These are phyloP conservation scores for Zygnema cylindricum DNA, from an alignment of 139 green algal species.

Conservation along the genomic window DNA sequence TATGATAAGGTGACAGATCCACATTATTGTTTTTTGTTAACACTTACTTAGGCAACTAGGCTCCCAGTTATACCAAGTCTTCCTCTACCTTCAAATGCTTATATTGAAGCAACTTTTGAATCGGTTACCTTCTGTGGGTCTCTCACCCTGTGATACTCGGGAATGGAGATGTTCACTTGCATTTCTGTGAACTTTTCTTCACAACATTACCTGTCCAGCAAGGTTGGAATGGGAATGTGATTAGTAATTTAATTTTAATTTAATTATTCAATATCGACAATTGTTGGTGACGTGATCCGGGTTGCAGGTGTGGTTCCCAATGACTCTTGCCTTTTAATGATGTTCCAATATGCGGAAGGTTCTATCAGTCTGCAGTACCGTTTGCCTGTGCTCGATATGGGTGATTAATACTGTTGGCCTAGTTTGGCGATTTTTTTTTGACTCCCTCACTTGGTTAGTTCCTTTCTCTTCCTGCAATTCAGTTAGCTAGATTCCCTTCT, in stretches of 20 bases:
- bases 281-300: background rate
- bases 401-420: background rate
- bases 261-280: too few relatives aligned
- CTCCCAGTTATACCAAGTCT: too few relatives aligned
- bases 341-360: constrained; percentile 39
- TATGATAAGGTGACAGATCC: too few relatives aligned
- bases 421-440: background rate
- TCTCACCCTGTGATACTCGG: too few relatives aligned
- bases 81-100: too few relatives aligned
- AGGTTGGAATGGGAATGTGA: too few relatives aligned
- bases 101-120: too few relatives aligned
- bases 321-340: constrained; percentile 34
- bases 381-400: constrained; percentile 20
- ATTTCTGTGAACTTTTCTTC: background rate
- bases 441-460: background rate
- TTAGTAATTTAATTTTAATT: too few relatives aligned
- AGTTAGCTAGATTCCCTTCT: constrained; percentile 3
- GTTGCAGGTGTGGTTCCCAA: constrained; percentile 41
- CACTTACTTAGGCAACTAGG: too few relatives aligned
- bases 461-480: background rate
- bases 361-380: constrained; percentile 34
- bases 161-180: too few relatives aligned
- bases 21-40: too few relatives aligned
- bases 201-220: background rate
- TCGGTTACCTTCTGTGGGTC: too few relatives aligned